phyloP scores from a whole-genome alignment of 768 basidiomycete genomes.

The Inosperma sp. region DNA sequence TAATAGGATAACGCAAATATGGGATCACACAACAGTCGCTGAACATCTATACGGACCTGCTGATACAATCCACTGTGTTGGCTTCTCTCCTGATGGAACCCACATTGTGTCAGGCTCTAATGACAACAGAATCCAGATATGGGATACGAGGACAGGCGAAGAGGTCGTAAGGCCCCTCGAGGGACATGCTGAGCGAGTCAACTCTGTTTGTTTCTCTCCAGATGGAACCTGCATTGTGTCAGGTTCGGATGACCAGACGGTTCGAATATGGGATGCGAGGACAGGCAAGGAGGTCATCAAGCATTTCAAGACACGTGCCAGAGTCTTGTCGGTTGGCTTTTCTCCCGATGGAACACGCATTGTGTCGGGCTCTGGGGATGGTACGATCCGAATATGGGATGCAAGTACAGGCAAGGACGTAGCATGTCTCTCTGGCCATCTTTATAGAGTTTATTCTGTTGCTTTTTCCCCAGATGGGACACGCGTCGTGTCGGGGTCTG shows the following conservation, averaged over 20 bases:
- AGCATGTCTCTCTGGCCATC: conserved; percentile 18
- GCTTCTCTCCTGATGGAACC: conserved; percentile 14
- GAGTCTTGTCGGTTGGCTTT: conserved; percentile 16
- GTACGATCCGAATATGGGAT: conserved; percentile 23
- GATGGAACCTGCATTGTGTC: too few species aligned
- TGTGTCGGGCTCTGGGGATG: conserved; percentile 18
- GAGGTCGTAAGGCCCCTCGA: not conserved
- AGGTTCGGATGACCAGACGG: too few species aligned
- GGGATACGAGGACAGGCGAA: conserved; percentile 4
- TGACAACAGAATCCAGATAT: conserved; percentile 5
- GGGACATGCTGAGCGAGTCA: not conserved
- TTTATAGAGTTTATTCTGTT: conserved; percentile 24
- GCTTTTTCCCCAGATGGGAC: conserved; percentile 46
- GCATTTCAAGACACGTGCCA: conserved; percentile 14
- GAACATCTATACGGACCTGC: conserved; percentile 17
- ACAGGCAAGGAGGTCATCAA: conserved; percentile 1
- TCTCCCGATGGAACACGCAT: conserved; percentile 19
- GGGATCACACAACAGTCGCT: conserved; percentile 3
- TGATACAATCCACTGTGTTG: conserved; percentile 7
- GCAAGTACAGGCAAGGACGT: conserved; percentile 15
- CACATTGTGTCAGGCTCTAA: conserved; percentile 9
- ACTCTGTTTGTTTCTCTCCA: too few species aligned
- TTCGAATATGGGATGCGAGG: not conserved
- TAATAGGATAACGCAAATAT: too few species aligned
- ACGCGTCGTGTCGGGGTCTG: conserved; percentile 25